A percentile compares a stretch with the other conserved stretches of the same genome.
Evolutionary conservation across 768 basidiomycete genomes (phyloP).

Genomic region (Gautieria morchelliformis): DNA sequence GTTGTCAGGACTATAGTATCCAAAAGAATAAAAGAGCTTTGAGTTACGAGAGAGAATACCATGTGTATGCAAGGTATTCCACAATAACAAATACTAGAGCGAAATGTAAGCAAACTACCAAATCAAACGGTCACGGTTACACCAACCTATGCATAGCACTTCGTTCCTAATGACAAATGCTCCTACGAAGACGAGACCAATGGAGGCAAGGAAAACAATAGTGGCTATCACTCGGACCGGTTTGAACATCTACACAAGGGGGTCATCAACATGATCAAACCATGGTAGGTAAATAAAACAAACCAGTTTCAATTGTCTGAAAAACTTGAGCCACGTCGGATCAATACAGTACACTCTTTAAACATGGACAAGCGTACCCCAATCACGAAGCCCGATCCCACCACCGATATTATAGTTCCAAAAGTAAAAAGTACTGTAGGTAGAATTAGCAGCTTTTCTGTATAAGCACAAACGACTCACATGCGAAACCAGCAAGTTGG

Average conservation of each 20-base stretch:
- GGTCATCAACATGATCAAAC: neutral
- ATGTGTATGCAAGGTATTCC: slow-evolving; percentile 85
- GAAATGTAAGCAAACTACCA: neutral
- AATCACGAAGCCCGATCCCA: slow-evolving; percentile 86
- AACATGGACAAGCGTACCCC: slow-evolving; percentile 45
- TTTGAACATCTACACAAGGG: slow-evolving; percentile 68
- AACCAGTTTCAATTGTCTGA: slow-evolving; percentile 74
- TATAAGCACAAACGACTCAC: slow-evolving; percentile 34
- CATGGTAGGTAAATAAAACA: slow-evolving; percentile 13
- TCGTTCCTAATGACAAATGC: slow-evolving; percentile 68
- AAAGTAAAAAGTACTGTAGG: slow-evolving; percentile 66
- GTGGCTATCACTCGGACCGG: slow-evolving; percentile 80
- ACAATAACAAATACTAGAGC: slow-evolving; percentile 77
- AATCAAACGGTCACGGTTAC: neutral
- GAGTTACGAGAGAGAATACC: slow-evolving; percentile 59
- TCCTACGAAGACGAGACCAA: slow-evolving; percentile 74
- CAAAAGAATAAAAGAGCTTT: neutral
- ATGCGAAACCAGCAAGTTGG: slow-evolving; percentile 56
- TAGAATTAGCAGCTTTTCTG: slow-evolving; percentile 7
- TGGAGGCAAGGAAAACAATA: slow-evolving; percentile 65
- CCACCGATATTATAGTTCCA: slow-evolving; percentile 72
- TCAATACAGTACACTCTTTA: neutral
- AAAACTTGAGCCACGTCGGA: slow-evolving; percentile 39
- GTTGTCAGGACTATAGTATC: slow-evolving; percentile 22
- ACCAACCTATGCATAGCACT: slow-evolving; percentile 14